phyloP scores from a whole-genome alignment of 2,329 filamentous ascomycete genomes.

The Colletotrichum godetiae region DNA sequence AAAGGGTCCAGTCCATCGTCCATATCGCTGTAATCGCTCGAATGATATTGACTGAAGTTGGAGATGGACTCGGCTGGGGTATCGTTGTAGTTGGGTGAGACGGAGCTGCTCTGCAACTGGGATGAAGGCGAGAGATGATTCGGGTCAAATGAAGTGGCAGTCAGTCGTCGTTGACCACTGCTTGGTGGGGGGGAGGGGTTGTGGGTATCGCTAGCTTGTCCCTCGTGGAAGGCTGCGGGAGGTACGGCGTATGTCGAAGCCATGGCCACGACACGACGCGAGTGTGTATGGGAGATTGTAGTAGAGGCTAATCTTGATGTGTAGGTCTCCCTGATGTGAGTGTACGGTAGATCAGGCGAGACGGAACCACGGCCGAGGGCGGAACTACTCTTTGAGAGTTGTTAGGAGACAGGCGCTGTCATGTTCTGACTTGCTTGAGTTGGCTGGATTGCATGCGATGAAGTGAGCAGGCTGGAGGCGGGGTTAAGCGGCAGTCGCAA shows the following conservation, averaged over 20 bases:
- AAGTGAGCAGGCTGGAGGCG: neutral
- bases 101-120: conserved; percentile 51
- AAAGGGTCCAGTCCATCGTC: conserved; percentile 61
- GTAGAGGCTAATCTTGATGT: neutral
- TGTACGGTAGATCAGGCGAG: neutral
- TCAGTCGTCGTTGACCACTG: conserved; percentile 38
- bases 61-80: conserved; percentile 62
- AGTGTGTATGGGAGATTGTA: neutral
- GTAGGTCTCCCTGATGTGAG: neutral
- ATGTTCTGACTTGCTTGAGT: conserved; percentile 20
- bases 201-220: conserved; percentile 47
- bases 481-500: neutral
- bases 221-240: conserved; percentile 52
- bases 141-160: conserved; percentile 48
- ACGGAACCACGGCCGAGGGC: conserved; percentile 2
- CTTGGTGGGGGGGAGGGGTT: conserved; percentile 42
- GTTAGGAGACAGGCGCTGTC: conserved; percentile 12
- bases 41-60: conserved; percentile 59
- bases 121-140: conserved; percentile 58
- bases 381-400: conserved; percentile 4
- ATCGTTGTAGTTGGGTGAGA: conserved; percentile 51
- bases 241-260: conserved; percentile 56
- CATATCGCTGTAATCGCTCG: conserved; percentile 60
- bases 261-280: conserved; percentile 48
- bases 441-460: neutral